These are phyloP conservation scores for Fusarium armeniacum DNA, from an alignment of 2,329 filamentous ascomycete species.

Conservation along the genomic window DNA sequence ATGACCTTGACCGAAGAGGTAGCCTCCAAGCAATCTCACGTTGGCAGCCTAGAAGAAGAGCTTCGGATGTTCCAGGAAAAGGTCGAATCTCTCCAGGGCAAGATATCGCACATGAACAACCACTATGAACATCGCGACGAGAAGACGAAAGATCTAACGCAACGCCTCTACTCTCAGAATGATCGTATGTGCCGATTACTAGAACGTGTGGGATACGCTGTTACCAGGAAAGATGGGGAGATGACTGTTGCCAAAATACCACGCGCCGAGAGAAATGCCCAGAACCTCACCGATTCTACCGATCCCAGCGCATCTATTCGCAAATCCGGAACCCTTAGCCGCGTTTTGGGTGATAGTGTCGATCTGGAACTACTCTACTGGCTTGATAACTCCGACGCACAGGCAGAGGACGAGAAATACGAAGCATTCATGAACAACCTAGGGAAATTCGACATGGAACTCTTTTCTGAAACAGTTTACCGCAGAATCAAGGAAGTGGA, in stretches of 20 bases:
- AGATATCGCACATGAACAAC: slow-evolving; percentile 64
- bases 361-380: slow-evolving; percentile 85
- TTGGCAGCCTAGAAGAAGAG: slow-evolving; percentile 82
- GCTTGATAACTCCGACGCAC: slow-evolving; percentile 77
- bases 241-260: slow-evolving; percentile 82
- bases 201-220: slow-evolving; percentile 86
- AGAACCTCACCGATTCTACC: slow-evolving; percentile 71
- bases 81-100: slow-evolving; percentile 66
- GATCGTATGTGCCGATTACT: slow-evolving; percentile 86
- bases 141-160: slow-evolving; percentile 85
- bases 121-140: slow-evolving; percentile 78
- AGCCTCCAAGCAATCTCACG: slow-evolving; percentile 80
- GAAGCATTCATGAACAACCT: slow-evolving; percentile 79
- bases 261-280: slow-evolving; percentile 67
- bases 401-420: slow-evolving; percentile 80
- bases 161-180: slow-evolving; percentile 85
- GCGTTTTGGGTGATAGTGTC: slow-evolving; percentile 69
- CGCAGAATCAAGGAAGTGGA: slow-evolving; percentile 95
- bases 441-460: slow-evolving; percentile 84
- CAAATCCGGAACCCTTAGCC: slow-evolving; percentile 67
- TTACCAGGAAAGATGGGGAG: slow-evolving; percentile 78
- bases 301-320: slow-evolving; percentile 68
- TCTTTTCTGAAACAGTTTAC: slow-evolving; percentile 86
- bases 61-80: slow-evolving; percentile 77
- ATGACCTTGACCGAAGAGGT: slow-evolving; percentile 77